Percentiles rank a stretch among this genome's conserved stretches.
These are phyloP conservation scores for Argentina anserina DNA, from an alignment of 306 rosid species.

Conservation along the genomic window DNA sequence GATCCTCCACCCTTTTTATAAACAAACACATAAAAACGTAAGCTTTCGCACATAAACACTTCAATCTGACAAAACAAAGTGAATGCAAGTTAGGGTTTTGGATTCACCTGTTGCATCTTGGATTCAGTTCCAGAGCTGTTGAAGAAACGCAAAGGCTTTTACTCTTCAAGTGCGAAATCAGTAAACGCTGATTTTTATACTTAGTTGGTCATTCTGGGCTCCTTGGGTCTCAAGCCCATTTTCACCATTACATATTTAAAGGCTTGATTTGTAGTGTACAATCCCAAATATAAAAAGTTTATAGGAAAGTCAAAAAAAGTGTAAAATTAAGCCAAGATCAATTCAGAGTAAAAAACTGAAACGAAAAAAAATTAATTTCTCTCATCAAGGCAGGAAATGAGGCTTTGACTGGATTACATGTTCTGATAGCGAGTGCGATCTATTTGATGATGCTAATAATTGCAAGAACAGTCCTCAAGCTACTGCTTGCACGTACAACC, in stretches of 20 bases:
- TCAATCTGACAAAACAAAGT: too few relatives aligned
- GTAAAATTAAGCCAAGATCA: too few relatives aligned
- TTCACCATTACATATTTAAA: not conserved
- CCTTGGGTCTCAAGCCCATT: not conserved
- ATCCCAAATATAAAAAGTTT: too few relatives aligned
- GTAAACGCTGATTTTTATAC: not conserved
- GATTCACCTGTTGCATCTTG: slow-evolving; percentile 35
- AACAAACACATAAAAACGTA: not conserved
- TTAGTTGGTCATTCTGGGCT: not conserved
- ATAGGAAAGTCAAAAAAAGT: too few relatives aligned
- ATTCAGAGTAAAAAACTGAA: too few relatives aligned
- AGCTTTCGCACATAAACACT: not conserved
- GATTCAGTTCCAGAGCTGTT: slow-evolving; percentile 11
- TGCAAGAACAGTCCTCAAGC: not conserved
- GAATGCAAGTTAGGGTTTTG: not conserved
- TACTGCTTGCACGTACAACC: slow-evolving; percentile 31
- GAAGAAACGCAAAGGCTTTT: not conserved
- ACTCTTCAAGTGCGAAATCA: not conserved
- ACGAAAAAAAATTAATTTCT: too few relatives aligned
- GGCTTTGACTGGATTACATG: too few relatives aligned
- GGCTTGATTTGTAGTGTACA: too few relatives aligned
- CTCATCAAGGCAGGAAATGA: too few relatives aligned
- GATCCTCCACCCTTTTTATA: slow-evolving; percentile 72
- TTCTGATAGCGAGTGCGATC: slow-evolving; percentile 35
- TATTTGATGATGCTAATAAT: not conserved